Evolutionary conservation across 2,329 filamentous ascomycete species (phyloP).

Genomic region (Penicillium concentricum): DNA sequence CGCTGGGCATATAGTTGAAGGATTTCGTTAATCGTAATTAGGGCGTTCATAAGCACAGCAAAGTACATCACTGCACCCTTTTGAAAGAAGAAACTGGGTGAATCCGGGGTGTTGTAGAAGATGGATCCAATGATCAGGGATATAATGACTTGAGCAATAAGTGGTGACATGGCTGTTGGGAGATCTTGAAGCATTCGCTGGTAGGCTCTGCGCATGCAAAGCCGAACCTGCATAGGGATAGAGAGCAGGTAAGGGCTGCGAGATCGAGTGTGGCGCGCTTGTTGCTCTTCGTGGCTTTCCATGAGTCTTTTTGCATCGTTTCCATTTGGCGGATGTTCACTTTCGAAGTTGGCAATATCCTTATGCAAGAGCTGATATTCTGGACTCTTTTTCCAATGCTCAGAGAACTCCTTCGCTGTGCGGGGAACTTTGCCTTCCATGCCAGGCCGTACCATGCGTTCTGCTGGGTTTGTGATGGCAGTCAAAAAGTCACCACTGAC

Average conservation of each 20-base stretch:
- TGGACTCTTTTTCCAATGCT: slow-evolving; percentile 52
- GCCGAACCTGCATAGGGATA: slow-evolving; percentile 67
- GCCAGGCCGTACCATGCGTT: slow-evolving; percentile 55
- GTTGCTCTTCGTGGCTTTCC: slow-evolving; percentile 34
- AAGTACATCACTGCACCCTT: slow-evolving; percentile 81
- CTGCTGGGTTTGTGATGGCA: slow-evolving; percentile 61
- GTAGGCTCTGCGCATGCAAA: slow-evolving; percentile 80
- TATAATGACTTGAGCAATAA: slow-evolving; percentile 67
- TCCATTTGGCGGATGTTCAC: slow-evolving; percentile 36
- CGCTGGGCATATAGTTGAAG: slow-evolving; percentile 42
- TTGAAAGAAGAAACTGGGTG: slow-evolving; percentile 69
- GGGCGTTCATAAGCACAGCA: slow-evolving; percentile 80
- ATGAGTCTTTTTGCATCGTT: slow-evolving; percentile 30
- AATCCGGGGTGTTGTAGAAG: slow-evolving; percentile 70
- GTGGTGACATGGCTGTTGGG: slow-evolving; percentile 64
- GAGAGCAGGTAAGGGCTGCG: slow-evolving; percentile 70
- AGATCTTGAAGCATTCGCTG: slow-evolving; percentile 72
- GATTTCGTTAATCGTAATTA: slow-evolving; percentile 49
- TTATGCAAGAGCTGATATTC: slow-evolving; percentile 41
- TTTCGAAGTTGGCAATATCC: slow-evolving; percentile 41
- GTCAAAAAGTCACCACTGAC: slow-evolving; percentile 68
- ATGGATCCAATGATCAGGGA: slow-evolving; percentile 74
- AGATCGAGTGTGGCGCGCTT: slow-evolving; percentile 47
- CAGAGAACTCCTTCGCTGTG: slow-evolving; percentile 65
- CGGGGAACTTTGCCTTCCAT: slow-evolving; percentile 62